These are phyloP conservation scores for Thalia dealbata DNA, from an alignment of 176 grass and related monocot genomes.

Conservation along the genomic window DNA sequence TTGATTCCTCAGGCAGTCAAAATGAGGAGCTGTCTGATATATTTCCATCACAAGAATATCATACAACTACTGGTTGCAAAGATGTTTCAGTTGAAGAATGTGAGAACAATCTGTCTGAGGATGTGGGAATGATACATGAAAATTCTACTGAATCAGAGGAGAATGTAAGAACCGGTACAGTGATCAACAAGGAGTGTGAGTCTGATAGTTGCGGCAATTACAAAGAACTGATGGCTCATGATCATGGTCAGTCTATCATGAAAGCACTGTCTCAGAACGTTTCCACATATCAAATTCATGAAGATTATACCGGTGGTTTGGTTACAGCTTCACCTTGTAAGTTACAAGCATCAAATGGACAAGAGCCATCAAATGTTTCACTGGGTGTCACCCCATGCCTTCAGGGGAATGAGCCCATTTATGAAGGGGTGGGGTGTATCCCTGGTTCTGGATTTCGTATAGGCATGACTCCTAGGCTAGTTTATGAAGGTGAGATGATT, in stretches of 20 bases:
- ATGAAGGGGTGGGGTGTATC: slow-evolving; percentile 89
- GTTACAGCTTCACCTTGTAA: slow-evolving; percentile 1
- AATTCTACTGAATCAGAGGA: slow-evolving; percentile 25
- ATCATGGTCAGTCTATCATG: slow-evolving; percentile 24
- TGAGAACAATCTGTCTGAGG: background rate
- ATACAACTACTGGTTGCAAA: slow-evolving; percentile 16
- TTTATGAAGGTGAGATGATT: slow-evolving; percentile 81
- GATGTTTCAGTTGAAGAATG: background rate
- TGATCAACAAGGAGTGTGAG: slow-evolving; percentile 16
- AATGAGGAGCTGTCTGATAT: slow-evolving; percentile 11
- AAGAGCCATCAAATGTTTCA: slow-evolving; percentile 31
- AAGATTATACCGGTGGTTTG: slow-evolving; percentile 21
- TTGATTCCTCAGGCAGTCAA: slow-evolving; percentile 13
- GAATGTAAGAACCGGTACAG: slow-evolving; percentile 14
- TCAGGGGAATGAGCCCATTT: slow-evolving; percentile 59
- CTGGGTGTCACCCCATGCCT: slow-evolving; percentile 28
- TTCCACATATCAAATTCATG: slow-evolving; percentile 22
- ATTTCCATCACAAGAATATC: slow-evolving; percentile 12
- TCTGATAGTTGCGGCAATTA: slow-evolving; percentile 30
- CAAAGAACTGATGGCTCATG: slow-evolving; percentile 19
- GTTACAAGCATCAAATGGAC: slow-evolving; percentile 24
- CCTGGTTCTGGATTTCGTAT: slow-evolving; percentile 31
- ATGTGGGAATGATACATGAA: slow-evolving; percentile 1
- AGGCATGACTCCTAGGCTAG: slow-evolving; percentile 53
- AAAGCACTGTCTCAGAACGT: slow-evolving; percentile 22